These are phyloP conservation scores for Colletotrichum viniferum DNA, from an alignment of 2,329 filamentous ascomycete genomes.

Conservation along the genomic window DNA sequence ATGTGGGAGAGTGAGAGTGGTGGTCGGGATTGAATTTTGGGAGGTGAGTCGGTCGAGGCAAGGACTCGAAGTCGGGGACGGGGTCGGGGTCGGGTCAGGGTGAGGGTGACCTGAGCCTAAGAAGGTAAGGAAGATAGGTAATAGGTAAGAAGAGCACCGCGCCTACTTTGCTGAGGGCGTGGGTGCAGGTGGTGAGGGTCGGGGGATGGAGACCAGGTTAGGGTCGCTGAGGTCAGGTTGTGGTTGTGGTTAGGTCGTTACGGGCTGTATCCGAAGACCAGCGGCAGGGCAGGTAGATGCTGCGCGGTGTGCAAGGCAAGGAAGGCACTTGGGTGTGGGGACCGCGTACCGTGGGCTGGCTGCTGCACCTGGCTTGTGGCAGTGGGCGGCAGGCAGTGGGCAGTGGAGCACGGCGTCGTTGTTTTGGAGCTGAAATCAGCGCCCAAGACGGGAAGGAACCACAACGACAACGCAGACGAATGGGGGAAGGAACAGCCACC, in stretches of 20 bases:
- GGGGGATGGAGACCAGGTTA: constrained; percentile 12
- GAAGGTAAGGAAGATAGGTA: neutral
- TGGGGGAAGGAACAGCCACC: neutral
- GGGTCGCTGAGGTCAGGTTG: constrained; percentile 19
- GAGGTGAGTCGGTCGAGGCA: constrained; percentile 7
- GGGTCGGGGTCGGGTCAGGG: constrained; percentile 12
- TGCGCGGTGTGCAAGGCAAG: neutral
- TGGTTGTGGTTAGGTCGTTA: neutral
- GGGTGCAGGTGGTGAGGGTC: constrained; percentile 4
- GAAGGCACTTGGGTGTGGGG: neutral
- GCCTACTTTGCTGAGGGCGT: neutral
- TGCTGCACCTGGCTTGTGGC: neutral
- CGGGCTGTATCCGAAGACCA: neutral
- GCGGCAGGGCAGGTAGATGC: neutral
- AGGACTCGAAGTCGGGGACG: neutral
- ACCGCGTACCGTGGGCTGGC: neutral
- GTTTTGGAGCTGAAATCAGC: constrained; percentile 14
- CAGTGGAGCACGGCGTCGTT: constrained; percentile 15
- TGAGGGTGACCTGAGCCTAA: neutral
- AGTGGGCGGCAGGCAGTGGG: constrained; percentile 3
- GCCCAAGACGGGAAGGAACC: neutral
- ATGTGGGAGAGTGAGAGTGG: neutral
- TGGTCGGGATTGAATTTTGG: constrained; percentile 1
- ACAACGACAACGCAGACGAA: neutral
- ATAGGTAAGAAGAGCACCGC: neutral